These are phyloP conservation scores for Populus alba DNA, from an alignment of 345 rosid genomes.

Conservation along the genomic window DNA sequence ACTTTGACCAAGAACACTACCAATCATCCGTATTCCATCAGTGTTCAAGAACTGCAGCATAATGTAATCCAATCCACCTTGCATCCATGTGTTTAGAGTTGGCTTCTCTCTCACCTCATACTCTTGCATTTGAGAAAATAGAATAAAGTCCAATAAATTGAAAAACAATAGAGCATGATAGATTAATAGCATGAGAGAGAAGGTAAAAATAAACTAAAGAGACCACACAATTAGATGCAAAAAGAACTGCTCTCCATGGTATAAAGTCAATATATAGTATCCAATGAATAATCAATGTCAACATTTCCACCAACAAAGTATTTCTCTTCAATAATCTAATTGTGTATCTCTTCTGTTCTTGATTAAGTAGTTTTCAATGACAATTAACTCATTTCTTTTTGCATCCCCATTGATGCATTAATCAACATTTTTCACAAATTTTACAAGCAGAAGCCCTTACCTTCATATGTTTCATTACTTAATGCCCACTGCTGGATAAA, in stretches of 20 bases:
- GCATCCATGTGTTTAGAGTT: slow-evolving; percentile 75
- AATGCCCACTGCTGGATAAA: too few species aligned
- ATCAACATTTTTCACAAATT: too few species aligned
- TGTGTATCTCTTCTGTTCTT: not conserved
- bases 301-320: not conserved
- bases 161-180: not conserved
- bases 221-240: not conserved
- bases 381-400: not conserved
- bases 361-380: not conserved
- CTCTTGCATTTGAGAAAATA: slow-evolving; percentile 48
- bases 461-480: too few species aligned
- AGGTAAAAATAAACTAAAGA: not conserved
- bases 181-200: not conserved
- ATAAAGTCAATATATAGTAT: not conserved
- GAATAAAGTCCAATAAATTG: slow-evolving; percentile 10
- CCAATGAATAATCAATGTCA: not conserved
- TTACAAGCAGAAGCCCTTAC: too few species aligned
- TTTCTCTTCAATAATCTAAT: not conserved
- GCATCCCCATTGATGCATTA: too few species aligned
- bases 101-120: slow-evolving; percentile 93
- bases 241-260: not conserved
- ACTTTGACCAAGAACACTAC: slow-evolving; percentile 96
- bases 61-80: slow-evolving; percentile 81
- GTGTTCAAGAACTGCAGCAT: slow-evolving; percentile 81
- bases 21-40: slow-evolving; percentile 88